These are phyloP conservation scores for Phycomyces blakesleeanus DNA, from an alignment of 192 early-diverging fungal genomes.

Conservation along the genomic window DNA sequence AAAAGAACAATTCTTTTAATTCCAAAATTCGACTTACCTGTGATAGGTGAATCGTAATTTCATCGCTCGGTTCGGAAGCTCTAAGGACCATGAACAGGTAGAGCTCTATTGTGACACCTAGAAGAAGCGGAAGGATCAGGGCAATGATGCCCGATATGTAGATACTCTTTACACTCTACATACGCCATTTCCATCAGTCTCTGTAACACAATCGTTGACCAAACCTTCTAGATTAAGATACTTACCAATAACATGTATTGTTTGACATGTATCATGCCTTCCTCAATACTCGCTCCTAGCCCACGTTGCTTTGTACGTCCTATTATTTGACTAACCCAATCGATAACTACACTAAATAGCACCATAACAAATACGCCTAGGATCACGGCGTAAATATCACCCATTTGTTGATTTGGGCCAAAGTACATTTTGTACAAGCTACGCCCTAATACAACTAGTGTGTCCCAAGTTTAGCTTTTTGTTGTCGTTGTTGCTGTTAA, in stretches of 20 bases:
- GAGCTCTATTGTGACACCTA: conserved; percentile 70
- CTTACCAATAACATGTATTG: conserved; percentile 39
- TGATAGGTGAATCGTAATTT: conserved; percentile 26
- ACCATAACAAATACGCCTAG: conserved; percentile 63
- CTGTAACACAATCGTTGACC: not conserved
- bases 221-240: conserved; percentile 36
- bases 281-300: not conserved
- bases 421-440: conserved; percentile 39
- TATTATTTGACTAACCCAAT: not conserved
- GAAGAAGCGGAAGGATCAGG: conserved; percentile 42
- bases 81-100: conserved; percentile 66
- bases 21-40: conserved; percentile 32
- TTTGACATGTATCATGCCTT: not conserved
- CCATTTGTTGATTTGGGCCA: conserved; percentile 48
- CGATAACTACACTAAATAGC: conserved; percentile 7
- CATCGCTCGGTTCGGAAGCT: conserved; percentile 18
- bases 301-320: not conserved
- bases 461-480: too few relatives aligned
- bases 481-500: too few relatives aligned
- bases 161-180: conserved; percentile 46
- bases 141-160: conserved; percentile 57
- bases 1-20: not conserved
- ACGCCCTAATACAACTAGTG: conserved; percentile 57
- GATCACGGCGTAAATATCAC: conserved; percentile 75
- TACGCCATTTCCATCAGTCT: conserved; percentile 18